These are phyloP conservation scores for Nitzschia sp. DNA, from an alignment of 108 stramenopile species.

Conservation along the genomic window DNA sequence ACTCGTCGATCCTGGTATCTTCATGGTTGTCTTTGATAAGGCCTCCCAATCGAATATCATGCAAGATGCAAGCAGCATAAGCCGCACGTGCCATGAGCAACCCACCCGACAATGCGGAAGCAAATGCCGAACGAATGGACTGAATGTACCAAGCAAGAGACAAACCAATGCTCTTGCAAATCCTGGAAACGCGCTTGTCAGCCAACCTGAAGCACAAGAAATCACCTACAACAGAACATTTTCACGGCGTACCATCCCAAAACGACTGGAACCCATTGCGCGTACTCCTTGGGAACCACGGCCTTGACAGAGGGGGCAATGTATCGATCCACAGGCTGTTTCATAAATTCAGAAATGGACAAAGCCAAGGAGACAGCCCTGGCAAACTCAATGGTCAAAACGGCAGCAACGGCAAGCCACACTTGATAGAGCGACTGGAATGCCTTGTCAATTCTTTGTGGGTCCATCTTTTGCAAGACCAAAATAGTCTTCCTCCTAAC, in stretches of 20 bases:
- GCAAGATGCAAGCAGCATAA: slow-evolving; percentile 38
- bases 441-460: slow-evolving; percentile 75
- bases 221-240: background rate
- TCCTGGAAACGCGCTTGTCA: slow-evolving; percentile 29
- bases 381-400: slow-evolving; percentile 88
- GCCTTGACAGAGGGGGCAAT: slow-evolving; percentile 63
- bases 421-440: slow-evolving; percentile 65
- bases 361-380: slow-evolving; percentile 81
- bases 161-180: slow-evolving; percentile 77
- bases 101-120: slow-evolving; percentile 86
- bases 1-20: slow-evolving; percentile 80
- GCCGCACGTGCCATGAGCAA: slow-evolving; percentile 84
- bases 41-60: slow-evolving; percentile 44
- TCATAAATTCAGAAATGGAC: slow-evolving; percentile 79
- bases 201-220: background rate
- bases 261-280: slow-evolving; percentile 78
- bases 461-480: slow-evolving; percentile 85
- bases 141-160: slow-evolving; percentile 91
- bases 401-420: slow-evolving; percentile 88
- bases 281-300: slow-evolving; percentile 78
- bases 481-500: slow-evolving; percentile 80
- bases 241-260: slow-evolving; percentile 46
- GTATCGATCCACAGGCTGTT: slow-evolving; percentile 60
- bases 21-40: slow-evolving; percentile 59
- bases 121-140: slow-evolving; percentile 83